A percentile compares a stretch with the other conserved stretches of the same genome.
phyloP scores from a whole-genome alignment of 257 asterid species.

The Catharanthus roseus region DNA sequence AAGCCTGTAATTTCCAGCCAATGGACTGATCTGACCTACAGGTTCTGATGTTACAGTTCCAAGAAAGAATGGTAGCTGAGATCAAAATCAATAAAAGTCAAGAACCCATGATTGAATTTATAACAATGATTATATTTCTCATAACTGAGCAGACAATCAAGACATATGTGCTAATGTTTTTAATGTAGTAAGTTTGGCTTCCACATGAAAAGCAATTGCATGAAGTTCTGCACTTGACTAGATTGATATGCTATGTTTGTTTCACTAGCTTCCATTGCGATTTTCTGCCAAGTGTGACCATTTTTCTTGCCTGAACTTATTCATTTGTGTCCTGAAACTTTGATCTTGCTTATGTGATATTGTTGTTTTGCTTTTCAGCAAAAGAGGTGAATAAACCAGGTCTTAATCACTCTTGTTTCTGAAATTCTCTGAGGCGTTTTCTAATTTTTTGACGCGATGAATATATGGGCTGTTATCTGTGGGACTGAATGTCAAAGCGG shows the following conservation, averaged over 20 bases:
- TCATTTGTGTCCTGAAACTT: neutral
- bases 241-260: neutral
- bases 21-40: neutral
- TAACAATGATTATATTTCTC: neutral
- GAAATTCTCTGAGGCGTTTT: neutral
- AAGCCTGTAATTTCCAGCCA: no score
- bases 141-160: neutral
- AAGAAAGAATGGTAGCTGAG: neutral
- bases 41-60: neutral
- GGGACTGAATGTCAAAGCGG: slow-evolving; percentile 13
- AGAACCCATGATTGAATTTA: neutral
- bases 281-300: neutral
- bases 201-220: neutral
- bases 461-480: slow-evolving; percentile 16
- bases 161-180: neutral
- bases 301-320: neutral
- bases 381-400: neutral
- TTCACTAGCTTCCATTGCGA: neutral
- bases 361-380: neutral
- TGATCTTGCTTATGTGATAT: neutral
- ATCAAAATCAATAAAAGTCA: neutral
- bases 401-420: neutral
- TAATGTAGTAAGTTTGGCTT: neutral
- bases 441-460: slow-evolving; percentile 1
- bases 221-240: neutral